Evolutionary conservation across 2,329 filamentous ascomycete genomes (phyloP).

Genomic region (Biscogniauxia marginata): DNA sequence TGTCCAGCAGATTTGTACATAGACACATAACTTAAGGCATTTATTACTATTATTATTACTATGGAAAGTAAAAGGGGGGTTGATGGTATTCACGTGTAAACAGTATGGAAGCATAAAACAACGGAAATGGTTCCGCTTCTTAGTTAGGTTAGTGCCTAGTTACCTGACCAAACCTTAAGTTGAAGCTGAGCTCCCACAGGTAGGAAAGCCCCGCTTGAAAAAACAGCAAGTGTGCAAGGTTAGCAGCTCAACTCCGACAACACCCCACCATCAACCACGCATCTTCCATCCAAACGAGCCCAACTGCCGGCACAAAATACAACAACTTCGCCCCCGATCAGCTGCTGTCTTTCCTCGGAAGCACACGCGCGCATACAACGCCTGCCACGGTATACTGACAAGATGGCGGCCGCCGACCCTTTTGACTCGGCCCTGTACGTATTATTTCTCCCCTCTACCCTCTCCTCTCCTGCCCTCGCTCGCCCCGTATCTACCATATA

Average conservation of each 20-base stretch:
- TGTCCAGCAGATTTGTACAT: too few relatives aligned
- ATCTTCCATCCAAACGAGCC: background rate
- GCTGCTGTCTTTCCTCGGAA: too few relatives aligned
- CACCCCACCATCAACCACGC: background rate
- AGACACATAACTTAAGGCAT: too few relatives aligned
- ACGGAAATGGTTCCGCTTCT: too few relatives aligned
- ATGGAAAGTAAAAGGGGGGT: too few relatives aligned
- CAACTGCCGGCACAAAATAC: background rate
- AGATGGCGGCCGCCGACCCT: conserved; percentile 58
- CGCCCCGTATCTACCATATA: too few relatives aligned
- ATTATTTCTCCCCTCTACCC: background rate
- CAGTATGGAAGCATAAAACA: too few relatives aligned
- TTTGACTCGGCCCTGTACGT: conserved; percentile 76
- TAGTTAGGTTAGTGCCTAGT: background rate
- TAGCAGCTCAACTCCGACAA: background rate
- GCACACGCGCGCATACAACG: too few relatives aligned
- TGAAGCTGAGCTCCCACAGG: background rate
- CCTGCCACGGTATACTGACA: conserved; percentile 5
- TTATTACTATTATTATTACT: too few relatives aligned
- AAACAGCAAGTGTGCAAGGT: background rate
- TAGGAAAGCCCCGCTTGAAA: background rate
- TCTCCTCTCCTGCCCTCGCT: conserved; percentile 5
- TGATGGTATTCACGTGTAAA: too few relatives aligned
- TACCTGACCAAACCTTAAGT: too few relatives aligned
- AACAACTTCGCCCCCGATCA: background rate